A percentile compares a stretch with the other conserved stretches of the same genome.
These are phyloP conservation scores for Monosporascus sp. DNA, from an alignment of 2,329 filamentous ascomycete species.

Conservation along the genomic window DNA sequence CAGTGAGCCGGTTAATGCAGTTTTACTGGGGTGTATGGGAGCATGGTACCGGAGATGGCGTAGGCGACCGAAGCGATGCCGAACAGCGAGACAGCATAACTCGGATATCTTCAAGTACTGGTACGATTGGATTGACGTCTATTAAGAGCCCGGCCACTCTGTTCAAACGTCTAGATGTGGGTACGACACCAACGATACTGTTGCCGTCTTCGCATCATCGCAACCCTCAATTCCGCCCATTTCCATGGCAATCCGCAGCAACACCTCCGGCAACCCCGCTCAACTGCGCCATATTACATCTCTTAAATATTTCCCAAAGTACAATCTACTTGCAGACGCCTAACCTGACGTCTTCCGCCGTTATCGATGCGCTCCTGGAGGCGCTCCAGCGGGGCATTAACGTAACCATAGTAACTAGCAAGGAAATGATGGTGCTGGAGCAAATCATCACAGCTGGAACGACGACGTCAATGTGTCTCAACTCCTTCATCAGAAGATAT, in stretches of 20 bases:
- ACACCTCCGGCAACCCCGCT: constrained; percentile 59
- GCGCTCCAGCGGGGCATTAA: constrained; percentile 63
- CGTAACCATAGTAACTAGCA: constrained; percentile 62
- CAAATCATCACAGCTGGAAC: constrained; percentile 76
- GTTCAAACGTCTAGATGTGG: constrained; percentile 8
- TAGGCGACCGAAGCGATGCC: background rate
- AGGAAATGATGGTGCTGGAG: constrained; percentile 69
- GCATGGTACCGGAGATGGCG: constrained; percentile 17
- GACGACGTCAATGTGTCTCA: constrained; percentile 62
- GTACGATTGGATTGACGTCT: constrained; percentile 9
- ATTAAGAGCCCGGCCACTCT: constrained; percentile 17
- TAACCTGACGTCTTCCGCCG: constrained; percentile 65
- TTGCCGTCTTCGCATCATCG: constrained; percentile 70
- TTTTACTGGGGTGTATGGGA: constrained; percentile 72
- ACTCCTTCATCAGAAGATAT: constrained; percentile 53
- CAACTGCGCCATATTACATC: constrained; percentile 57
- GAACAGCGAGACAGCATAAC: constrained; percentile 1
- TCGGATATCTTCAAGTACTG: constrained; percentile 1
- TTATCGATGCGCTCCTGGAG: constrained; percentile 54
- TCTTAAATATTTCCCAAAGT: constrained; percentile 52
- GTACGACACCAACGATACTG: constrained; percentile 50
- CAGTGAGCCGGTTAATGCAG: constrained; percentile 54
- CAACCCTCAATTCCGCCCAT: constrained; percentile 58
- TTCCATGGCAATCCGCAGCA: constrained; percentile 48
- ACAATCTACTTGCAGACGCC: constrained; percentile 70